Base-by-base conservation (phyloP, 441 rosid genomes). In the Oxalis stricta region DNA sequence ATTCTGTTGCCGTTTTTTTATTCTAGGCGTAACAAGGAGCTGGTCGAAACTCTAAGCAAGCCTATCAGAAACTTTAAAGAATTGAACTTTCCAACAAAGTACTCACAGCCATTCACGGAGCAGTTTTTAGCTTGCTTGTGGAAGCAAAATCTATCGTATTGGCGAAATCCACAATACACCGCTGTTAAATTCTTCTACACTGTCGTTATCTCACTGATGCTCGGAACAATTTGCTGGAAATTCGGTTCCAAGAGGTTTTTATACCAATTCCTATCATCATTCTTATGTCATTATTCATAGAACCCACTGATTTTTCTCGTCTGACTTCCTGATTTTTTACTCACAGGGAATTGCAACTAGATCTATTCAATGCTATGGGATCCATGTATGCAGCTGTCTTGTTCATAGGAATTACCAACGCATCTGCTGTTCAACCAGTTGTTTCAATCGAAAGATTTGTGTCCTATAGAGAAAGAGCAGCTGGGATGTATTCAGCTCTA, bases 181-280 rank as follows among this genome's bases (percentile, higher is more conserved):
- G 97, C 97, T 7, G 97, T 89, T 60, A 89, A 93, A 34, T 79
- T 77, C 81, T 89, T 84, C 68, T 89, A 89, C 74, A 89, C 97
- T 6, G 64, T 82, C 20, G 63, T 89, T 18, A 89, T 89, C 54
- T 84, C 97, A 29, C 26, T 82, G 45, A 89, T 89, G 95, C 95
- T 89, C 50, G 97, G 97, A 66, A 56, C 92, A 38, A 84, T 89
- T 48, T 84, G 97, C 66, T 89, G 97, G 97, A 74, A 67, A 65
- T 89, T 82, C 34, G 95, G 97, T 42, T 65, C 79, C 19, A 76
- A 79, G 63, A 84, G 91, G 97, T 84, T 47, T n/a, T n/a, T n/a
- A n/a, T n/a, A n/a, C n/a, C n/a, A n/a, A n/a, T n/a, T n/a, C n/a
- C n/a, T n/a, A n/a, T n/a, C n/a, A n/a, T n/a, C n/a, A n/a, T n/a